Percentiles rank a stretch among this genome's conserved stretches.
These are phyloP conservation scores for Cadophora luteo-olivacea DNA, from an alignment of 2,329 filamentous ascomycete genomes.

Conservation along the genomic window DNA sequence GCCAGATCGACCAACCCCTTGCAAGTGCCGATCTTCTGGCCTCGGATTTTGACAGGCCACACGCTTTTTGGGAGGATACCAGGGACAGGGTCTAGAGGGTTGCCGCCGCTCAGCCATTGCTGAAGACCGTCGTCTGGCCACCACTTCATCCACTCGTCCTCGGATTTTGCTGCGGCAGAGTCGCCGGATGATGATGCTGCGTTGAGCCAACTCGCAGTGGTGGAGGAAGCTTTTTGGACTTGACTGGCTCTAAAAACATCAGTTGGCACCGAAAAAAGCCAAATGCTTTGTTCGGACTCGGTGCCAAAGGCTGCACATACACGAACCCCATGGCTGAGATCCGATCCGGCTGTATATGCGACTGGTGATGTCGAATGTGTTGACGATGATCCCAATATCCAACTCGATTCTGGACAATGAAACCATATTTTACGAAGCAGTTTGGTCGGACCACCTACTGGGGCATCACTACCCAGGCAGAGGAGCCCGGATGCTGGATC, in stretches of 20 bases:
- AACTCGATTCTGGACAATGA: constrained; percentile 35
- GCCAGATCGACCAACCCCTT: constrained; percentile 56
- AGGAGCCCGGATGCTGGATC: constrained; percentile 63
- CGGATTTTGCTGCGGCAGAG: constrained; percentile 31
- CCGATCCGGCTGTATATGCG: constrained; percentile 61
- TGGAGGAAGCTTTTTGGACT: constrained; percentile 27
- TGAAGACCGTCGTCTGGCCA: constrained; percentile 47
- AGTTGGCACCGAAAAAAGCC: constrained; percentile 66
- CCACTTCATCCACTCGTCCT: constrained; percentile 47
- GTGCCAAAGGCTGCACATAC: constrained; percentile 63
- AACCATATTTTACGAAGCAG: constrained; percentile 66
- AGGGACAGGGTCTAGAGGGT: constrained; percentile 36
- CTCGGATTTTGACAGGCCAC: constrained; percentile 58
- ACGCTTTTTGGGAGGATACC: constrained; percentile 37
- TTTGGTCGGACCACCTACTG: constrained; percentile 59
- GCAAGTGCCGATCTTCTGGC: constrained; percentile 55
- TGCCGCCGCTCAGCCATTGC: constrained; percentile 44
- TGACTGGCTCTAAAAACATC: constrained; percentile 56
- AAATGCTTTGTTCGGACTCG: constrained; percentile 51
- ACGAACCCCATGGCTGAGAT: constrained; percentile 62
- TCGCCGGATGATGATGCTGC: constrained; percentile 14
- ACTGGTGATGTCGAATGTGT: constrained; percentile 47
- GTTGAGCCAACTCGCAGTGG: constrained; percentile 26
- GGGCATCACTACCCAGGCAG: constrained; percentile 67
- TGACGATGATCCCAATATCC: background rate